A percentile compares a stretch with the other conserved stretches of the same genome.
These are phyloP conservation scores for Penicillium sp. DNA, from an alignment of 2,329 filamentous ascomycete genomes.

Conservation along the genomic window DNA sequence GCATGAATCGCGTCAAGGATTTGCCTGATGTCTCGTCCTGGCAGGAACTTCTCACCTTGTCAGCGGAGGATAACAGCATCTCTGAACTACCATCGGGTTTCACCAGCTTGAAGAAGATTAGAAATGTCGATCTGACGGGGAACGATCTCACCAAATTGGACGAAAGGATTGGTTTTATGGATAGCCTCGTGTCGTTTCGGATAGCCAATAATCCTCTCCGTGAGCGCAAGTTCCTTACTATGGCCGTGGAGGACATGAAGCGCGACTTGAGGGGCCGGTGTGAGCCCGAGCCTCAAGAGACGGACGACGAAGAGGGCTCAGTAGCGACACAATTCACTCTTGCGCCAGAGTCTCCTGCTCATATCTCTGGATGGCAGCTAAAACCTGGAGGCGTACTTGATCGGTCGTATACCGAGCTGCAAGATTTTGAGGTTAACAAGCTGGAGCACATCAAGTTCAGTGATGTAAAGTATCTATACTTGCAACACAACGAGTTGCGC, in stretches of 20 bases:
- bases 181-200: conserved; percentile 73
- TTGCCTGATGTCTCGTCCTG: conserved; percentile 79
- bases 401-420: conserved; percentile 68
- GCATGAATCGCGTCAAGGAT: conserved; percentile 75
- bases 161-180: conserved; percentile 78
- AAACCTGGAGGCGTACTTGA: conserved; percentile 62
- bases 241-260: conserved; percentile 82
- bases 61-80: conserved; percentile 82
- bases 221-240: conserved; percentile 83
- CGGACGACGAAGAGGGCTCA: conserved; percentile 45
- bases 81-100: conserved; percentile 78
- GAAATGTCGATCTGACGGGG: conserved; percentile 79
- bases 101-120: conserved; percentile 67
- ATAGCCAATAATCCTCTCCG: conserved; percentile 88
- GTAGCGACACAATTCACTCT: conserved; percentile 48
- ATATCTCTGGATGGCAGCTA: conserved; percentile 40
- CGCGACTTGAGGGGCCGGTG: conserved; percentile 67
- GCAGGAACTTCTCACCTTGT: conserved; percentile 72
- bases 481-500: conserved; percentile 79
- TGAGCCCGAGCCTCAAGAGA: conserved; percentile 57
- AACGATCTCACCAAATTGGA: conserved; percentile 82
- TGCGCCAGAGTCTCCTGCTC: conserved; percentile 49
- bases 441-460: conserved; percentile 51
- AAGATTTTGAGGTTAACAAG: conserved; percentile 57
- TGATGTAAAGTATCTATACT: conserved; percentile 62